Evolutionary conservation across 768 basidiomycete species (phyloP), one percentile per base, ranked within the genome.

Genomic region (Auricularia cornea): DNA sequence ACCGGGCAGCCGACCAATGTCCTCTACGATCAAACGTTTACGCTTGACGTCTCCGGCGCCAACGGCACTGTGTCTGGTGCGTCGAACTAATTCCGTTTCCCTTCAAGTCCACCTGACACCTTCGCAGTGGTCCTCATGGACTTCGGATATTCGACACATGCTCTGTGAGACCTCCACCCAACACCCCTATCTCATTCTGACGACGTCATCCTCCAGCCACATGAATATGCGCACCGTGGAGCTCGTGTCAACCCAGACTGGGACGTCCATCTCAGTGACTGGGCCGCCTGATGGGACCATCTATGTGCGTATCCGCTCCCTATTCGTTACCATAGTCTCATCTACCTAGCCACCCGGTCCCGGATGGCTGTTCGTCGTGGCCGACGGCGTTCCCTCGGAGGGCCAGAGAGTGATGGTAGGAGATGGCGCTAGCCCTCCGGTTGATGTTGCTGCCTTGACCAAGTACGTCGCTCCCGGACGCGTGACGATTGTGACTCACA

Each of bases 61-160:
- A 75, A 72, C 73, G 70, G 65, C 68, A 70, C 57, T 67, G 67
- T 63, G 72, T 74, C 73, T 66, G 72, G 71, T 71, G 75, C 72
- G 70, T 77, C 64, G 76, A 75, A 91, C 63, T 79, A 81, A 75
- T 40, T 60, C 3, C 33, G 30, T 41, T 68, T 61, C 33, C 85
- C 85, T 64, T 20, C 83, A 73, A 1, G 16, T 44, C 29, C 3
- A 18, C 26, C 48, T 20, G 60, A 60, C 12, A 23, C 20, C 35
- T 61, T 62, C 38, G n/a, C 61, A 91, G 90, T 90, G 28, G 82
- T 79, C 1, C 73, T 92, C 35, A 89, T 93, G 86, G 91, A 93
- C 72, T 76, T 91, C 18, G 90, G 89, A n/a, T 91, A 79, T 69
- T 83, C 90, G 56, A 92, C 90, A 3, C 90, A 92, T 69, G 83